phyloP scores from a whole-genome alignment of 371 early-diverging fungal species.

The Rhizopus arrhizus region DNA sequence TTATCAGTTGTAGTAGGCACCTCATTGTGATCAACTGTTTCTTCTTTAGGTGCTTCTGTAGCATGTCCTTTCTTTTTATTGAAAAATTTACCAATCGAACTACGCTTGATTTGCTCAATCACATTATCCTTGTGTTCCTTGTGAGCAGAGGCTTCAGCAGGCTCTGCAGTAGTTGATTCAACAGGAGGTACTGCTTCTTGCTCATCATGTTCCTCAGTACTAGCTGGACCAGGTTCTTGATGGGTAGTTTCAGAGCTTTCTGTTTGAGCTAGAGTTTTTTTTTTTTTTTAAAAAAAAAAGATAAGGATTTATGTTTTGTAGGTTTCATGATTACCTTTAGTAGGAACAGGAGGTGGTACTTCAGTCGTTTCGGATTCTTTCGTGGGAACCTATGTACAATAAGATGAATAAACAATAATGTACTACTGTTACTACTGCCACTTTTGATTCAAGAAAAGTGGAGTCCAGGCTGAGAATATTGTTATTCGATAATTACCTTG shows the following conservation, averaged over 20 bases:
- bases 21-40: constrained; percentile 13
- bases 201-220: constrained; percentile 8
- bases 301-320: background rate
- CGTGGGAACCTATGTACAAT: constrained; percentile 22
- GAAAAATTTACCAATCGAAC: constrained; percentile 43
- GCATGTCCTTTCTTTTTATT: constrained; percentile 37
- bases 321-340: constrained; percentile 10
- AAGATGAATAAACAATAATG: background rate
- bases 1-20: constrained; percentile 12
- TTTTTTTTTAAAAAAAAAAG: background rate
- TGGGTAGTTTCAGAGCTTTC: too few species aligned
- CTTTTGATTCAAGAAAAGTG: too few species aligned
- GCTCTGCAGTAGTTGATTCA: constrained; percentile 6
- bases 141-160: constrained; percentile 7
- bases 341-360: constrained; percentile 7
- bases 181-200: background rate
- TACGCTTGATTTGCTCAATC: constrained; percentile 43
- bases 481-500: constrained; percentile 22
- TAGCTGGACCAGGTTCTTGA: constrained; percentile 5
- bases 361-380: constrained; percentile 25
- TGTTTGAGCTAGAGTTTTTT: too few species aligned
- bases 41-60: constrained; percentile 17
- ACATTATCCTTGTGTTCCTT: constrained; percentile 37
- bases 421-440: background rate
- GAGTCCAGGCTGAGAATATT: background rate